Evolutionary conservation across 2,329 filamentous ascomycete species (phyloP), one percentile per base, ranked within the genome.

Genomic region (Anisogramma anomala): DNA sequence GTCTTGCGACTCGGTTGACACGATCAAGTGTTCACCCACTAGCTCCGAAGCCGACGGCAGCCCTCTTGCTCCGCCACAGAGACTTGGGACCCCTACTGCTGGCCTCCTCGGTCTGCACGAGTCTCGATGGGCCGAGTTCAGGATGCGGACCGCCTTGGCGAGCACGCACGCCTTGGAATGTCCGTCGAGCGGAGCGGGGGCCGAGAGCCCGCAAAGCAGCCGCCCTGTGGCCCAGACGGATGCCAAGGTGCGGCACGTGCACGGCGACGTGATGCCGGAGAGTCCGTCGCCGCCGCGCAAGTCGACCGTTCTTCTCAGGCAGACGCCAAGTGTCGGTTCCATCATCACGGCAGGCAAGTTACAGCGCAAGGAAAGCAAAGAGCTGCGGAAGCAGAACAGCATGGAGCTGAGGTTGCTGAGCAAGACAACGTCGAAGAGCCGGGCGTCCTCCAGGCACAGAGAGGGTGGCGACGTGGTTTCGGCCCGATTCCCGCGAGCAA

Each of bases 51-150:
- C 13, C 13, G 18, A 18, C 22, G 32, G 13, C 13, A n/a, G n/a
- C 22, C 22, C n/a, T 17, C 33, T 28, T 2, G 14, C n/a, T 17
- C 25, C 39, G n/a, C 25, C 39, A 23, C 43, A 41, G 20, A 43
- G 44, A 43, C 43, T 54, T 25, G 39, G 43, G 13, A 50, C 45
- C n/a, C 50, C 55, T 3, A 57, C 57, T 0, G 52, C 57, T 2
- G 56, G 58, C 19, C 51, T 51, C 37, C 46, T 61, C 2, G 57
- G 57, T 14, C 42, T 61, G 11, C 48, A 52, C 41, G 55, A 56
- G 45, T 46, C 47, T 6, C 49, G 46, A 7, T 47, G 51, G n/a
- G 45, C 49, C 6, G 50, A 52, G 10, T 39, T 57, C 20, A 55
- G 54, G 1, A 45, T 61, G 17, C 53, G 55, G 11, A 50, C 52